Conservation (phyloP, 73 alveolate species). For the Blepharisma japonicum region DNA sequence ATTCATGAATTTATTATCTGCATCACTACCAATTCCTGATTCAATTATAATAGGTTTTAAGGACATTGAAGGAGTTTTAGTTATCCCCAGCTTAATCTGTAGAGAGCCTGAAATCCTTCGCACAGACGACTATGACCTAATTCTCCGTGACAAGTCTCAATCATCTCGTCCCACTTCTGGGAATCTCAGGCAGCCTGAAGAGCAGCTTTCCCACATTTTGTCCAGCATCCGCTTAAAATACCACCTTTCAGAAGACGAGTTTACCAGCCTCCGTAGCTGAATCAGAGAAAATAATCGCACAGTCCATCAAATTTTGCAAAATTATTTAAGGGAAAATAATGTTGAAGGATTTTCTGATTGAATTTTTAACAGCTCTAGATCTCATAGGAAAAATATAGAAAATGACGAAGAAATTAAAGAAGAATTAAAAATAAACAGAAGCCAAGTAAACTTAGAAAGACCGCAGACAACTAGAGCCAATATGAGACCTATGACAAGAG, state of each 20-base stretch:
- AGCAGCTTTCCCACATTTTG: conserved; percentile 21
- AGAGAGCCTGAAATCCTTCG: conserved; percentile 13
- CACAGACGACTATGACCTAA: conserved; percentile 20
- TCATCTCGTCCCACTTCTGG: background rate
- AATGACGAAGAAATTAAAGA: background rate
- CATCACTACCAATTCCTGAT: background rate
- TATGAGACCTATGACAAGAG: too few species aligned
- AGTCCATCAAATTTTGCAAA: background rate
- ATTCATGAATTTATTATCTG: background rate
- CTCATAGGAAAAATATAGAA: background rate
- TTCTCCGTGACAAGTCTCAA: background rate
- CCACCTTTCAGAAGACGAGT: conserved; percentile 9
- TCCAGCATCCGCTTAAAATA: conserved; percentile 5
- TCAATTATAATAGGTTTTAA: background rate
- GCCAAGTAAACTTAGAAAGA: background rate
- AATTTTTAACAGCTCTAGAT: background rate
- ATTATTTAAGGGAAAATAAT: background rate
- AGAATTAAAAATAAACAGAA: background rate
- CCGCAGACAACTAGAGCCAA: conserved; percentile 12
- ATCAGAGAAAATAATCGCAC: conserved; percentile 16
- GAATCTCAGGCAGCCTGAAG: background rate
- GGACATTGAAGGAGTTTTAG: conserved; percentile 18
- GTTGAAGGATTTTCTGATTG: conserved; percentile 20
- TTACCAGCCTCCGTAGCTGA: background rate
- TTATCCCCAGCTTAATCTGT: conserved; percentile 21